Evolutionary conservation across 31 red algal genomes (phyloP).

Genomic region (Asparagopsis taxiformis): DNA sequence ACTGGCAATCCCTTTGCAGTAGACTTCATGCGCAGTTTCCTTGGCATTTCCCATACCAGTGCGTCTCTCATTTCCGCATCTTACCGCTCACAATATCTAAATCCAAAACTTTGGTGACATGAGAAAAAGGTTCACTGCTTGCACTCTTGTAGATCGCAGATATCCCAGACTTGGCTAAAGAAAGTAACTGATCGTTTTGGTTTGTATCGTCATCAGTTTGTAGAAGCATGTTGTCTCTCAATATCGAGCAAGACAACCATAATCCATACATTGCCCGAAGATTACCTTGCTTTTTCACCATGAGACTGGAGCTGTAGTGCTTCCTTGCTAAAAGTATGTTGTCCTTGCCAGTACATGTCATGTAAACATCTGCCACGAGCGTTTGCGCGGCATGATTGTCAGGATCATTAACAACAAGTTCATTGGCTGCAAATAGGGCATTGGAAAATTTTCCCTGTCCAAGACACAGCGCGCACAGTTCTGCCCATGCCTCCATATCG

Average conservation of each 20-base stretch:
- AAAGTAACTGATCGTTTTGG: slow-evolving; percentile 3
- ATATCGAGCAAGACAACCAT: slow-evolving; percentile 40
- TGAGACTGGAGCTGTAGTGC: slow-evolving; percentile 40
- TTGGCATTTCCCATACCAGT: no score
- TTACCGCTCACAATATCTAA: neutral
- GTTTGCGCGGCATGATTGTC: slow-evolving; percentile 28
- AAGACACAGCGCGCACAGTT: slow-evolving; percentile 31
- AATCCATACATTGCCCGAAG: slow-evolving; percentile 51
- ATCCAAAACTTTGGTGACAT: neutral
- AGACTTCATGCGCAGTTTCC: no score
- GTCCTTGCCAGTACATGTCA: slow-evolving; percentile 26
- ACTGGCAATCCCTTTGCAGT: no score
- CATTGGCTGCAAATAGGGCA: slow-evolving; percentile 60
- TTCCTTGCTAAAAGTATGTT: slow-evolving; percentile 29
- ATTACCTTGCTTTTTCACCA: slow-evolving; percentile 18
- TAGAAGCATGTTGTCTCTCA: slow-evolving; percentile 21
- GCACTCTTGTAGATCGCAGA: neutral
- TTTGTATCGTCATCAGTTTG: slow-evolving; percentile 6
- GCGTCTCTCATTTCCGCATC: neutral
- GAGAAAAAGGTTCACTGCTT: neutral
- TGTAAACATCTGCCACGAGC: slow-evolving; percentile 53
- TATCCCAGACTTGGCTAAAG: neutral
- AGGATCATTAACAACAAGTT: slow-evolving; percentile 27
- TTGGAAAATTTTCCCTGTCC: slow-evolving; percentile 22
- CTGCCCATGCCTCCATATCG: slow-evolving; percentile 50